Percentiles rank a stretch among this genome's conserved stretches.
Evolutionary conservation across 768 basidiomycete species (phyloP).

Genomic region (Kwoniella europaea): DNA sequence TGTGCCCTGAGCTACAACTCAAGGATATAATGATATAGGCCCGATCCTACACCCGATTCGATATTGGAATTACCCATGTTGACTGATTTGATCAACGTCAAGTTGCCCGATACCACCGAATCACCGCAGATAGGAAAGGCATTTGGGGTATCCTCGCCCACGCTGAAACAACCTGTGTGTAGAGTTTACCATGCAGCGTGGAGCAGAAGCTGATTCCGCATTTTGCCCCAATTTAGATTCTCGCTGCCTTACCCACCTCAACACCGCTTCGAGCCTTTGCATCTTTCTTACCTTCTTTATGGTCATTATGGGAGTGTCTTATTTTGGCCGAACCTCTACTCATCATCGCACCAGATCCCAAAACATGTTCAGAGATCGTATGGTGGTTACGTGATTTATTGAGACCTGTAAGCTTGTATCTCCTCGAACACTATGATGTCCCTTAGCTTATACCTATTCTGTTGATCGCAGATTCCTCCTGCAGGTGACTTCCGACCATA

Average conservation of each 20-base stretch:
- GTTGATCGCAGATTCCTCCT: conserved; percentile 70
- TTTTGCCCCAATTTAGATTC: conserved; percentile 36
- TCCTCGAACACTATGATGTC: not conserved
- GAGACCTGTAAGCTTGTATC: conserved; percentile 68
- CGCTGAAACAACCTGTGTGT: conserved; percentile 11
- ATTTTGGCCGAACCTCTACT: conserved; percentile 88
- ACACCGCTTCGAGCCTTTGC: conserved; percentile 56
- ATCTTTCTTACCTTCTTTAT: conserved; percentile 59
- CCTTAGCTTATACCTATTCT: not conserved
- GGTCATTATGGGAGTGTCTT: conserved; percentile 83
- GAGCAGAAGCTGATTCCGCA: not conserved
- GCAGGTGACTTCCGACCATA: conserved; percentile 88
- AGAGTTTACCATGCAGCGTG: not conserved
- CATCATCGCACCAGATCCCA: conserved; percentile 76
- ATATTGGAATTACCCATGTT: conserved; percentile 81
- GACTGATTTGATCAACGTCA: conserved; percentile 73
- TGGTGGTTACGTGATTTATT: conserved; percentile 91
- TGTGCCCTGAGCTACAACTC: too few relatives aligned
- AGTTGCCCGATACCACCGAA: conserved; percentile 71
- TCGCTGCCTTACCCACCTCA: conserved; percentile 56
- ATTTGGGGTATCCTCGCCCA: conserved; percentile 59
- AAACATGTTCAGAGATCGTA: conserved; percentile 78
- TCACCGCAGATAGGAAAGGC: conserved; percentile 76
- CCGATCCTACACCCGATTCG: conserved; percentile 70
- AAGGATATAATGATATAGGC: too few relatives aligned